These are phyloP conservation scores for Hirsutella rhossiliensis DNA, from an alignment of 2,329 filamentous ascomycete genomes.

Conservation along the genomic window DNA sequence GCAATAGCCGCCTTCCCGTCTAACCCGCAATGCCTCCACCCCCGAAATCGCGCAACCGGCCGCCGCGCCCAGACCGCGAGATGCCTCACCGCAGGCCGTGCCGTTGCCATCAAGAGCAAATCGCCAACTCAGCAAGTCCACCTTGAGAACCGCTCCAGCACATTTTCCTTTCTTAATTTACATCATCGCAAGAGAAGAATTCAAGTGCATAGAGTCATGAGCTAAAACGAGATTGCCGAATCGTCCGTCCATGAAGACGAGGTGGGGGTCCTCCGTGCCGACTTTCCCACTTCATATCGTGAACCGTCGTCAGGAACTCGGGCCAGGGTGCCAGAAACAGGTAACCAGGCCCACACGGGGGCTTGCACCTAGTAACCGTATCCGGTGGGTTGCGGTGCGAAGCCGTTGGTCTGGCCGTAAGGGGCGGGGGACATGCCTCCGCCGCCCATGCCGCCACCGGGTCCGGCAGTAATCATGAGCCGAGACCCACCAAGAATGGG, in stretches of 20 bases:
- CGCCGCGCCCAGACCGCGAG: not conserved
- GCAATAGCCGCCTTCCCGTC: not conserved
- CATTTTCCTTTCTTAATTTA: not conserved
- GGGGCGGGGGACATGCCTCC: constrained; percentile 46
- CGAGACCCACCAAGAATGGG: constrained; percentile 83
- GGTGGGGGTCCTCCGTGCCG: constrained; percentile 1
- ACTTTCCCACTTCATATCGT: not conserved
- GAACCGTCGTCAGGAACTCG: not conserved
- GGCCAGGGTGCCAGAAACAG: not conserved
- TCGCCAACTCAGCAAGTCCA: not conserved
- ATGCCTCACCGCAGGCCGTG: no score
- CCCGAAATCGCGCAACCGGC: not conserved
- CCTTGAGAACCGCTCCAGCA: not conserved
- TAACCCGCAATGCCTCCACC: not conserved
- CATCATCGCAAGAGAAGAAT: not conserved
- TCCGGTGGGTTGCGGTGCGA: constrained; percentile 79
- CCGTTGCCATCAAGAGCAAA: not conserved
- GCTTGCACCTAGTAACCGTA: constrained; percentile 44
- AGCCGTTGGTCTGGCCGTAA: constrained; percentile 71
- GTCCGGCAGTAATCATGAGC: constrained; percentile 92
- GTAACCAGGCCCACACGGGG: constrained; percentile 15
- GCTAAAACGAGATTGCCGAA: not conserved
- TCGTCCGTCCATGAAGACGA: not conserved
- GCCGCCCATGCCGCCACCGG: constrained; percentile 30
- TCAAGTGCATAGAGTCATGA: not conserved